These are phyloP conservation scores for Tricholoma saponaceum DNA, from an alignment of 768 basidiomycete species.

Conservation along the genomic window DNA sequence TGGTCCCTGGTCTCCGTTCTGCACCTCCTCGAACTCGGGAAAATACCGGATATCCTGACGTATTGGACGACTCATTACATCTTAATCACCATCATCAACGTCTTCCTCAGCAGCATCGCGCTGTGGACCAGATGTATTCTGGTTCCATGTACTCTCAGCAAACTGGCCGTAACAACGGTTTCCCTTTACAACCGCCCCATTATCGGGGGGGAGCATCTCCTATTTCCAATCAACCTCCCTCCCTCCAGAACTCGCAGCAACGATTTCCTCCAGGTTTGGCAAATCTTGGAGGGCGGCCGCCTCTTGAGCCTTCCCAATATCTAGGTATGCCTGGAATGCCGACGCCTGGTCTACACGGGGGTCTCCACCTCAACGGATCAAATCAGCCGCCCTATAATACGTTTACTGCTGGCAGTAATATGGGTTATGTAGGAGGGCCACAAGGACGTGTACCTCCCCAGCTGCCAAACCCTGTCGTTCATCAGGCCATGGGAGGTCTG, in stretches of 20 bases:
- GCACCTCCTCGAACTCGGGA: constrained; percentile 60
- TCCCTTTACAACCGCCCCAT: constrained; percentile 56
- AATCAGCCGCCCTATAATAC: constrained; percentile 50
- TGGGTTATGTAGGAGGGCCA: constrained; percentile 41
- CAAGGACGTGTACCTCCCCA: constrained; percentile 57
- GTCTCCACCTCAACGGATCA: constrained; percentile 42
- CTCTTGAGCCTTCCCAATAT: constrained; percentile 73
- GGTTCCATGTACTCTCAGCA: constrained; percentile 55
- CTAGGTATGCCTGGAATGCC: constrained; percentile 44
- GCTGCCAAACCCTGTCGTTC: constrained; percentile 40
- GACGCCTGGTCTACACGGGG: constrained; percentile 41
- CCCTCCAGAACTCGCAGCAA: constrained; percentile 44
- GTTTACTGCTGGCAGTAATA: constrained; percentile 39
- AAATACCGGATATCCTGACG: constrained; percentile 49
- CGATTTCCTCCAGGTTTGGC: constrained; percentile 78
- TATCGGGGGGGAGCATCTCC: constrained; percentile 74
- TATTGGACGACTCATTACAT: constrained; percentile 56
- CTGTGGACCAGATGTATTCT: constrained; percentile 53
- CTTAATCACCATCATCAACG: constrained; percentile 65
- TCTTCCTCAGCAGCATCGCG: constrained; percentile 44
- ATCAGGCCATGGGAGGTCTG: constrained; percentile 48
- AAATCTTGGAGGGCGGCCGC: constrained; percentile 77
- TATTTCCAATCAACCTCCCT: constrained; percentile 40
- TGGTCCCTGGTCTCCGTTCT: constrained; percentile 80
- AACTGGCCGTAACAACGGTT: constrained; percentile 45